Base-by-base conservation (phyloP, 345 rosid species). In the Populus pruinosa region DNA sequence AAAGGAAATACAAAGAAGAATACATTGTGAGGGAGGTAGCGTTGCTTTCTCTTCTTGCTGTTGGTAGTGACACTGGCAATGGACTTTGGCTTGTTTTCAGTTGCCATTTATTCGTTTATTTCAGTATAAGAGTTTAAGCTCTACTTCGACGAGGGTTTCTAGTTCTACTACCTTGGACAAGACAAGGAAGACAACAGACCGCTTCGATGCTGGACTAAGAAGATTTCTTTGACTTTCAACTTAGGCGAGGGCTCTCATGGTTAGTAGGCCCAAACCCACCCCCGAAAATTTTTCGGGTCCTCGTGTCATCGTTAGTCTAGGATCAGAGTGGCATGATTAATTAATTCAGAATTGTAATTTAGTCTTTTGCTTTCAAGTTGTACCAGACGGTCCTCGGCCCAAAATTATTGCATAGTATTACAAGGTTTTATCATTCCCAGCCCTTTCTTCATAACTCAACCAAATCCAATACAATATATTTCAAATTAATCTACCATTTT, bases 11-110 rank as follows among this genome's bases (percentile, higher is more conserved):
- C 47, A 65, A 70, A 23, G 47, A 56, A 6, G 56, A 62, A 21
- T 64, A 92, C 96, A 73, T 93, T 93, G 65, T 93, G 80, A 38
- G 96, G 99, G 61, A 83, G 95, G 69, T 82, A 93, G 50, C 84
- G 91, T 18, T 88, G 96, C 87, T 87, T 95, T 76, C 97, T 82
- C 91, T 90, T 96, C 89, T 87, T 91, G 83, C 85, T 79, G 83
- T 80, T 75, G 67, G 68, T 23, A 38, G 68, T 55, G 64, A 59
- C 68, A 64, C 21, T 13, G 69, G 63, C 55, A 4, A n/a, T 61
- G 8, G 76, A 23, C 66, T 76, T 87, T 29, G 89, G 49, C 77
- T 83, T 82, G 86, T 78, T 77, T 31, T 78, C 86, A n/a, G 82
- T 43, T 44, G 88, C 84, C 97, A 92, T 92, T 73, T 56, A n/a